Base-by-base conservation (phyloP, 495 filamentous ascomycete genomes). In the Tuber aestivum region DNA sequence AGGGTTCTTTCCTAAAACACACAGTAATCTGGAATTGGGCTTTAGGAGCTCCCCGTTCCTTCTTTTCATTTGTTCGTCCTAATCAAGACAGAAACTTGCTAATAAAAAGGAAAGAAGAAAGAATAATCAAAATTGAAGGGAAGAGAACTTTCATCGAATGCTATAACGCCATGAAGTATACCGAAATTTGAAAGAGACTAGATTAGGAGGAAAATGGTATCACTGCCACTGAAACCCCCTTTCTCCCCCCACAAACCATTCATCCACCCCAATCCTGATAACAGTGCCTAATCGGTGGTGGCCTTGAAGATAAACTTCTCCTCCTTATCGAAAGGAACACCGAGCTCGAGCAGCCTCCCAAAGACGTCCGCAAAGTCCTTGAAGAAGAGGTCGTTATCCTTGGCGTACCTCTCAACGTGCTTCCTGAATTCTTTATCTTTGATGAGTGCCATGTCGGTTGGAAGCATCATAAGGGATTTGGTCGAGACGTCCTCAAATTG, bases 401-500 rank as follows among this genome's bases (percentile, higher is more conserved):
- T 93, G 77, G 94, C 94, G 85, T 97, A 98, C 83, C 91, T 90
- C 86, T 97, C 90, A 69, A 95, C 94, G 83, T 92, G 91, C 83
- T 88, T 85, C 86, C 88, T 90, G 89, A 98, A 97, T 71, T 85
- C 87, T 88, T 95, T 93, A 86, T 99, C 95, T 86, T 94, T 90
- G 84, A 95, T 84, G 70, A 99, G 85, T 45, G 90, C 93, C 85
- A 96, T 90, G 83, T 99, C 95, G 74, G 93, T 90, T 75, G 95
- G 95, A 82, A 99, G 86, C 95, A 99, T 99, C 95, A 99, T 99
- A 80, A 99, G 86, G 70, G 88, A 88, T 88, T 94, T 92, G 80
- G 90, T 94, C 82, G 85, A 87, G 85, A 91, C 90, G 86, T 99
- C 95, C 70, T 83, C 81, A 12, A 77, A 81, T 83, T 88, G 86